These are phyloP conservation scores for Saccharata proteae DNA, from an alignment of 2,329 filamentous ascomycete species.

Conservation along the genomic window DNA sequence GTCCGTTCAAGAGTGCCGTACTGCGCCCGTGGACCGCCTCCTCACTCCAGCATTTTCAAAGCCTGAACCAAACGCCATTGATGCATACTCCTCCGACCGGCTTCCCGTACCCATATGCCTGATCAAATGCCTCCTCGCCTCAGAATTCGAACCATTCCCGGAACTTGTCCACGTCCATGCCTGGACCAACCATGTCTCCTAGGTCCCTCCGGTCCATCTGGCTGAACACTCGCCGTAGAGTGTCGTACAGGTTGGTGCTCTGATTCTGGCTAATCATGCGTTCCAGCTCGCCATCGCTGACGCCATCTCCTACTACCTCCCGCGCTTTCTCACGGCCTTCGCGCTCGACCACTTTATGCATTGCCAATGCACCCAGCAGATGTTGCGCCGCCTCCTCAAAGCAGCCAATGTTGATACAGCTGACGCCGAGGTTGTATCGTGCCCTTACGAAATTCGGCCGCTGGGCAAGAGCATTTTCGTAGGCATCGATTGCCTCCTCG, in stretches of 20 bases:
- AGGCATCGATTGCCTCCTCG: constrained; percentile 94
- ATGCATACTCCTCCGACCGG: too few relatives aligned
- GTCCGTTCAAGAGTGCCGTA: too few relatives aligned
- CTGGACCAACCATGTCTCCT: constrained; percentile 73
- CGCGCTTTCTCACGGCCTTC: constrained; percentile 72
- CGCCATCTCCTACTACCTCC: constrained; percentile 54
- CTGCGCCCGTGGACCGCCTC: too few relatives aligned
- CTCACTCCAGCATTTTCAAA: too few relatives aligned
- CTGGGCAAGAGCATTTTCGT: constrained; percentile 80
- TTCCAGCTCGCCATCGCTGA: constrained; percentile 64
- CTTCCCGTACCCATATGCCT: too few relatives aligned
- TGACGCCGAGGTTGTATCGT: constrained; percentile 90
- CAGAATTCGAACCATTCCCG: constrained; percentile 82
- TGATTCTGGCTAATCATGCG: constrained; percentile 89
- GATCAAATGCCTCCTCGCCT: too few relatives aligned
- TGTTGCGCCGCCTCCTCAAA: constrained; percentile 88
- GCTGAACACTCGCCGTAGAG: constrained; percentile 82
- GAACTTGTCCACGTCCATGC: constrained; percentile 85
- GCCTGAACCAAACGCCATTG: too few relatives aligned
- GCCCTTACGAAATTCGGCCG: constrained; percentile 95
- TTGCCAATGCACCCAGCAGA: constrained; percentile 77
- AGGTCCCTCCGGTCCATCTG: constrained; percentile 88
- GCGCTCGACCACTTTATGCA: constrained; percentile 89
- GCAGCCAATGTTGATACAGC: constrained; percentile 95
- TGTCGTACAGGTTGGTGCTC: constrained; percentile 94